Base-by-base conservation (phyloP, 2,329 filamentous ascomycete genomes). In the Pseudogymnoascus sp. region DNA sequence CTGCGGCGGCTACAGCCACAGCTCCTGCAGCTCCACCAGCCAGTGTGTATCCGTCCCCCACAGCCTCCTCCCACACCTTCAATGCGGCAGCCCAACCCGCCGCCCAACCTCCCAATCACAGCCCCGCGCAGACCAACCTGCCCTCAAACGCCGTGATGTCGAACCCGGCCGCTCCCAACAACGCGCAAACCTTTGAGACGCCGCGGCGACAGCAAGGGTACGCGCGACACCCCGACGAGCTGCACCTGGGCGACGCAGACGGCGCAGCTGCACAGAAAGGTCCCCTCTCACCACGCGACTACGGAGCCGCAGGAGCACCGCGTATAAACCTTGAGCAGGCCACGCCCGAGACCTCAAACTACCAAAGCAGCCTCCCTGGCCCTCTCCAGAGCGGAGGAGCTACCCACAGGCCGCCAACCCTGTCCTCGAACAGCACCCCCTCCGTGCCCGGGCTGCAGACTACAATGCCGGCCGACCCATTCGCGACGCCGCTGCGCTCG, bases 401-500 rank as follows among this genome's bases (percentile, higher is more conserved):
- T 4, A 72, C 74, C 50, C 76, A 76, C 68, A 79, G 85, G 66
- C 83, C 84, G 47, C 76, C 73, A 33, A 77, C 80, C 35, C 76
- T 81, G 42, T 78, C 81, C 29, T 72, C 80, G 61, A 86, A 83
- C 71, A 83, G 83, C 11, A 82, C 84, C 26, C 81, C 86, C 6
- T 77, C 77, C n/a, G 73, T 85, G 62, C 82, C 85, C 67, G 83
- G 83, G 29, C 76, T 85, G 68, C 79, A 80, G 62, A 80, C 79
- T 67, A 76, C 77, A 50, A 77, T 77, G 53, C 75, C 80, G 65
- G 81, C 84, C 70, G 75, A 78, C 59, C 84, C 86, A 65, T 86
- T 86, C 72, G 79, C 82, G 50, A 81, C 85, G 26, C 85, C 88
- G 47, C 84, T 86, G 59, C 87, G 89, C 72, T 84, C 88, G 21